phyloP scores from a whole-genome alignment of 441 rosid species.

The Jatropha multifida region DNA sequence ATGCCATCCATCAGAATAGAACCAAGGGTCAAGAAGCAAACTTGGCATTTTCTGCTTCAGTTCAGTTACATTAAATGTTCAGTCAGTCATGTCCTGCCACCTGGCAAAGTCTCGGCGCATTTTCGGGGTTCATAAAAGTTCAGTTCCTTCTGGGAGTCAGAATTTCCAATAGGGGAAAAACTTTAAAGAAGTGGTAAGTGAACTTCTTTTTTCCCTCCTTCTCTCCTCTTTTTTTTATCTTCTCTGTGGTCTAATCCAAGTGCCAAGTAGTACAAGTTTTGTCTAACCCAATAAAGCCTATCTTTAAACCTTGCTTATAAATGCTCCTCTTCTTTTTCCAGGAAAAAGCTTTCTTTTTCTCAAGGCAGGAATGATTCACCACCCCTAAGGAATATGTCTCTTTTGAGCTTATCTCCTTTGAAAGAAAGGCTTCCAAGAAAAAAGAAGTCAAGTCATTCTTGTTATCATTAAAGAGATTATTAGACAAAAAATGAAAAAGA shows the following conservation, averaged over 20 bases:
- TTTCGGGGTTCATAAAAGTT: neutral
- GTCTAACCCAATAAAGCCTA: neutral
- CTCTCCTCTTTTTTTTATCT: neutral
- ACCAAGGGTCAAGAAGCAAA: neutral
- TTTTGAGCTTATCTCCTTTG: conserved; percentile 1
- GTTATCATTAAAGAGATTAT: conserved; percentile 12
- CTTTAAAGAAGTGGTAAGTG: neutral
- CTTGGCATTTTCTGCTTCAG: neutral
- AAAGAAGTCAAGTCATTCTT: conserved; percentile 6
- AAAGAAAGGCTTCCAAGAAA: conserved; percentile 5
- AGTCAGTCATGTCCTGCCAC: neutral
- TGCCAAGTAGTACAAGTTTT: neutral
- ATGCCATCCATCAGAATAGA: neutral
- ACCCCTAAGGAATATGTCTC: neutral
- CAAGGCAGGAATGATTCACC: conserved; percentile 14
- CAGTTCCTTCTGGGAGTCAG: neutral
- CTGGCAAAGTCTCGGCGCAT: neutral
- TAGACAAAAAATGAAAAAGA: neutral
- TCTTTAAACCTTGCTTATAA: conserved; percentile 9
- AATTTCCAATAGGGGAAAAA: neutral
- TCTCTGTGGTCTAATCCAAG: neutral
- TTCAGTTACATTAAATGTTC: neutral
- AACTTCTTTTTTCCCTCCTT: neutral
- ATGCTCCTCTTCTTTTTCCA: neutral
- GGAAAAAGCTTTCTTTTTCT: neutral